Evolutionary conservation across 108 stramenopile species (phyloP).

Genomic region (Conticribra guillardii): DNA sequence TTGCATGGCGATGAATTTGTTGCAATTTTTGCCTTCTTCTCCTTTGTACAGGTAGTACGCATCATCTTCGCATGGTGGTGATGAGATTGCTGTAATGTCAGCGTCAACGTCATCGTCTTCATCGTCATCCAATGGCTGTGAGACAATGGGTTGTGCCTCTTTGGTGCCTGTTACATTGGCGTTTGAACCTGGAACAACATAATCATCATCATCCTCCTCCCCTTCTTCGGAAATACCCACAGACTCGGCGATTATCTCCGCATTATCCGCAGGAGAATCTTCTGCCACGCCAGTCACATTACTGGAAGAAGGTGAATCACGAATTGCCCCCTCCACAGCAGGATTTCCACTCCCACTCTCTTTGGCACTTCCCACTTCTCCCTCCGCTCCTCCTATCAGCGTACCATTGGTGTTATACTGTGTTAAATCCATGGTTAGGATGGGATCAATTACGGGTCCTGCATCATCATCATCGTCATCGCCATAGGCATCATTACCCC

Average conservation of each 20-base stretch:
- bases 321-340: too few relatives aligned
- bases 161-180: neutral
- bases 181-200: neutral
- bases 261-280: too few relatives aligned
- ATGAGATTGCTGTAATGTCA: neutral
- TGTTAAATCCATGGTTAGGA: conserved; percentile 46
- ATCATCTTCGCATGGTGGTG: neutral
- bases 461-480: conserved; percentile 14
- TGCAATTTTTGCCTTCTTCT: conserved; percentile 2
- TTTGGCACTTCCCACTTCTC: neutral
- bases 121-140: neutral
- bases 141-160: neutral
- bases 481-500: conserved; percentile 26
- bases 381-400: neutral
- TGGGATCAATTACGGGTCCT: conserved; percentile 27
- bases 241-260: too few relatives aligned
- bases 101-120: conserved; percentile 4
- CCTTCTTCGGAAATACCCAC: too few relatives aligned
- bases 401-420: conserved; percentile 23
- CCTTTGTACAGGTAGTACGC: neutral
- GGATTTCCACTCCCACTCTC: neutral
- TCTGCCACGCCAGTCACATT: too few relatives aligned
- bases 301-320: too few relatives aligned
- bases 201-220: too few relatives aligned
- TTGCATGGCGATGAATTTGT: neutral